Evolutionary conservation across 2,329 filamentous ascomycete species (phyloP).

Genomic region (Helminthosporium solani): DNA sequence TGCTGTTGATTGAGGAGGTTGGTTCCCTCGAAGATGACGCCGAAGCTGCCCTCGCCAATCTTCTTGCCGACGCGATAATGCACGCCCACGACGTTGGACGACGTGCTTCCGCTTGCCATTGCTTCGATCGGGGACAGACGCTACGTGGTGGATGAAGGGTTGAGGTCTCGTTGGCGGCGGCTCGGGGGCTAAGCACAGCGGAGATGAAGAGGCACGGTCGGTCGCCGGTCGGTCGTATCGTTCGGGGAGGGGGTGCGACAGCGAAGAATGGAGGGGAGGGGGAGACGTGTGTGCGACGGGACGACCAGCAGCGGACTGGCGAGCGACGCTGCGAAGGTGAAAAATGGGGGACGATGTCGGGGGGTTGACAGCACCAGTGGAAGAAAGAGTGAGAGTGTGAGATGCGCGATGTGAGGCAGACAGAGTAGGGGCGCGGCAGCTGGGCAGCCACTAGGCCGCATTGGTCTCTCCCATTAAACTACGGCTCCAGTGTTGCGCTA

Average conservation of each 20-base stretch:
- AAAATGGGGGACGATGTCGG: background rate
- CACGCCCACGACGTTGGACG: constrained; percentile 96
- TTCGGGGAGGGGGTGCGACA: background rate
- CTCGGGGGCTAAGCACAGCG: constrained; percentile 20
- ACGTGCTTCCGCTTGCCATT: constrained; percentile 87
- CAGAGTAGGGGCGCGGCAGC: background rate
- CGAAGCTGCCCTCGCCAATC: constrained; percentile 97
- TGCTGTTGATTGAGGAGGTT: constrained; percentile 99
- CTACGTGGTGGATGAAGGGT: constrained; percentile 6
- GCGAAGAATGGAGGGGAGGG: constrained; percentile 8
- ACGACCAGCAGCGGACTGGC: background rate
- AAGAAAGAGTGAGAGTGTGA: background rate
- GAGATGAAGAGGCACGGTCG: constrained; percentile 6
- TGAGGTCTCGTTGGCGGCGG: constrained; percentile 14
- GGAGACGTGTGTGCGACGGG: background rate
- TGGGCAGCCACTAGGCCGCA: too few species aligned
- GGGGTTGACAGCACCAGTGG: background rate
- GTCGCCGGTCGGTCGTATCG: constrained; percentile 10
- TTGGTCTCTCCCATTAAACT: too few species aligned
- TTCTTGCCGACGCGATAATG: constrained; percentile 99
- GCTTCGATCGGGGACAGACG: constrained; percentile 12
- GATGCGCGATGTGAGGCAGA: background rate
- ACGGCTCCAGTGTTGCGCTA: too few species aligned
- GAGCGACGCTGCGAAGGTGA: constrained; percentile 4
- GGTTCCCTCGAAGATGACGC: constrained; percentile 97